Base-by-base conservation (phyloP, 176 grass and related monocot species). In the Oryza brachyantha region DNA sequence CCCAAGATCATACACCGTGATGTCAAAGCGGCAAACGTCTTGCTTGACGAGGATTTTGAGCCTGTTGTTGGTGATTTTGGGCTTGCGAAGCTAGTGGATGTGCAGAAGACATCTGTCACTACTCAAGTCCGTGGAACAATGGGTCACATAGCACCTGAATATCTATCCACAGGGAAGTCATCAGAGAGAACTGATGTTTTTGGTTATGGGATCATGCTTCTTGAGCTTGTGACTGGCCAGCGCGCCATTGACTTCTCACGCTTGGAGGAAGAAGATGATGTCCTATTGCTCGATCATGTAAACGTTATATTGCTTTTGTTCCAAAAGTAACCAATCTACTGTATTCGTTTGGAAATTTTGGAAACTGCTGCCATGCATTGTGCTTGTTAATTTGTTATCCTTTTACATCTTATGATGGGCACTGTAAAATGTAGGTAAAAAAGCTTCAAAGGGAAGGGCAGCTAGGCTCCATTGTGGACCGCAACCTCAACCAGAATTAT, bases 1-100 rank as follows among this genome's bases (percentile, higher is more conserved):
- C 93, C 90, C 21, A 97, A 97, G 54, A 97, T 97, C 78, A 97
- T 97, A 68, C 93, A 97, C 46, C 90, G 93, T 65, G 93, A 97
- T 48, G 93, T 97, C 28, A 97, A 97, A 83, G 93, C 93, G 65
- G 93, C 93, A 4, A 97, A 97, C 84, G 85, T 97, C 21, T 88
- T 97, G 67, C 93, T 97, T 81, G 93, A 97, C 11, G 90, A 88
- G 57, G 77, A 86, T 50, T 97, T 93, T 68, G 90, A 93, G 68
- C 86, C 93, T 8, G 90, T 92, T 59, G 93, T 97, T 76, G 90
- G 93, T 17, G 93, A 97, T 84, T 97, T 97, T 81, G 93, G 93
- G 29, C 84, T 97, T 1, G 93, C 90, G 60, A 92, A 97, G 72
- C 75, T 97, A 26, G 90, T 97, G 62, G 93, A 97, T 88, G 93